A percentile compares a stretch with the other conserved stretches of the same genome.
These are phyloP conservation scores for Linnemannia hyalina DNA, from an alignment of 192 early-diverging fungal genomes.

Conservation along the genomic window DNA sequence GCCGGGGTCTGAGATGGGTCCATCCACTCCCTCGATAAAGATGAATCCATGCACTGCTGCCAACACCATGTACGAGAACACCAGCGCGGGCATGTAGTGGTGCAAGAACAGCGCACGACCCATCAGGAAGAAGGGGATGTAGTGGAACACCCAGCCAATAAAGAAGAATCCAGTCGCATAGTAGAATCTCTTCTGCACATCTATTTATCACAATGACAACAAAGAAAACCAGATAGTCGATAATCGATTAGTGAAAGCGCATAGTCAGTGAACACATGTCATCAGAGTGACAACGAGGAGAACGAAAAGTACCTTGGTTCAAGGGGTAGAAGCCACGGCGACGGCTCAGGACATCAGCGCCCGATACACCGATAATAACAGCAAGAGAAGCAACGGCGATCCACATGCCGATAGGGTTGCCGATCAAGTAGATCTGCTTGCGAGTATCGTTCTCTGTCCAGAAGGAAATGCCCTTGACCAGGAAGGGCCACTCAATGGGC, in stretches of 20 bases:
- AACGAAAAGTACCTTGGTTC: constrained; percentile 53
- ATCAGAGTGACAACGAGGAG: background rate
- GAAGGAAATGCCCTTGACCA: constrained; percentile 90
- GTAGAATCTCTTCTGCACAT: constrained; percentile 71
- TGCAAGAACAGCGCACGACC: constrained; percentile 94
- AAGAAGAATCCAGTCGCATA: constrained; percentile 85
- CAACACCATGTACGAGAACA: constrained; percentile 83
- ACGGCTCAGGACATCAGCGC: constrained; percentile 78
- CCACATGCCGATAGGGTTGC: constrained; percentile 94
- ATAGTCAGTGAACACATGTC: background rate
- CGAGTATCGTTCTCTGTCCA: constrained; percentile 84
- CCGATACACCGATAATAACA: constrained; percentile 70
- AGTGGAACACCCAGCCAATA: constrained; percentile 88
- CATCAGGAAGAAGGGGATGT: constrained; percentile 93
- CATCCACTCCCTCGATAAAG: constrained; percentile 70
- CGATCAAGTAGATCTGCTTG: constrained; percentile 90
- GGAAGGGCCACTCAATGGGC: constrained; percentile 91
- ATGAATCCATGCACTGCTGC: constrained; percentile 86
- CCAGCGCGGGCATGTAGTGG: constrained; percentile 92
- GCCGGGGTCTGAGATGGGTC: constrained; percentile 55
- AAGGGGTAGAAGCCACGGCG: constrained; percentile 81
- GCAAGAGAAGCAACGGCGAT: constrained; percentile 69
- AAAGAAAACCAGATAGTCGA: background rate
- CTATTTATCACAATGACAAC: constrained; percentile 35
- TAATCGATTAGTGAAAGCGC: background rate